These are phyloP conservation scores for Ceratobasidium sp. DNA, from an alignment of 1,284 basidiomycete genomes.

Conservation along the genomic window DNA sequence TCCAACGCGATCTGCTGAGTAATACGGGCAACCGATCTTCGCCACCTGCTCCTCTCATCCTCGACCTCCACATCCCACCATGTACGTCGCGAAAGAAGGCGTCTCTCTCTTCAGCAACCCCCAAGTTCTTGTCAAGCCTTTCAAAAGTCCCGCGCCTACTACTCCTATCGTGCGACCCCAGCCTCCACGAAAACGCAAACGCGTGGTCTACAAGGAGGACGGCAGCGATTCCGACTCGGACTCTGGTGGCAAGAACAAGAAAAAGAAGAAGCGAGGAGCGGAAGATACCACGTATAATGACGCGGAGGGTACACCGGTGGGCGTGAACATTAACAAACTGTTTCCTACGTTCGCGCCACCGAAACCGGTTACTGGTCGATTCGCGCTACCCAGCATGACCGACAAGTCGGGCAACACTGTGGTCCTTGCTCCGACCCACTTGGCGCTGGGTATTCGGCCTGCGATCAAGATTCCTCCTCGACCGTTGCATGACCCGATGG, in stretches of 20 bases:
- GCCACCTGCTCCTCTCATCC: slow-evolving; percentile 5
- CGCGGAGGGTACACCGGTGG: slow-evolving; percentile 50
- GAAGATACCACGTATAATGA: slow-evolving; percentile 53
- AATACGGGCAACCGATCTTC: slow-evolving; percentile 24
- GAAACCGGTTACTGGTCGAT: slow-evolving; percentile 75
- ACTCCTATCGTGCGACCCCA: slow-evolving; percentile 36
- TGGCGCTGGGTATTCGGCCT: slow-evolving; percentile 87
- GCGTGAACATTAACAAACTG: slow-evolving; percentile 66
- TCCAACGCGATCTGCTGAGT: slow-evolving; percentile 1
- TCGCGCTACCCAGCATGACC: slow-evolving; percentile 89
- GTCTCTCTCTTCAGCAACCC: slow-evolving; percentile 37
- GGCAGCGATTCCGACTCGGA: slow-evolving; percentile 54
- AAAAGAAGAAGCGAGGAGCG: slow-evolving; percentile 55
- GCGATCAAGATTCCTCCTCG: slow-evolving; percentile 86
- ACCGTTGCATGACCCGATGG: slow-evolving; percentile 96
- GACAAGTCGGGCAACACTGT: slow-evolving; percentile 81
- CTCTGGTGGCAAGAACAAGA: slow-evolving; percentile 43
- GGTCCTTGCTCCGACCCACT: slow-evolving; percentile 70
- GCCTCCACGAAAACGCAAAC: slow-evolving; percentile 48
- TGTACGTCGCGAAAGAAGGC: slow-evolving; percentile 37
- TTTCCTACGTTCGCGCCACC: slow-evolving; percentile 83
- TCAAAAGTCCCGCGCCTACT: slow-evolving; percentile 44
- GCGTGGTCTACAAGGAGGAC: slow-evolving; percentile 56
- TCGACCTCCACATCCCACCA: slow-evolving; percentile 17
- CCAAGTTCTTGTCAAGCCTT: slow-evolving; percentile 44